A percentile compares a stretch with the other conserved stretches of the same genome.
phyloP scores from a whole-genome alignment of 495 filamentous ascomycete genomes.

The Staphylotrichum tortipilum region DNA sequence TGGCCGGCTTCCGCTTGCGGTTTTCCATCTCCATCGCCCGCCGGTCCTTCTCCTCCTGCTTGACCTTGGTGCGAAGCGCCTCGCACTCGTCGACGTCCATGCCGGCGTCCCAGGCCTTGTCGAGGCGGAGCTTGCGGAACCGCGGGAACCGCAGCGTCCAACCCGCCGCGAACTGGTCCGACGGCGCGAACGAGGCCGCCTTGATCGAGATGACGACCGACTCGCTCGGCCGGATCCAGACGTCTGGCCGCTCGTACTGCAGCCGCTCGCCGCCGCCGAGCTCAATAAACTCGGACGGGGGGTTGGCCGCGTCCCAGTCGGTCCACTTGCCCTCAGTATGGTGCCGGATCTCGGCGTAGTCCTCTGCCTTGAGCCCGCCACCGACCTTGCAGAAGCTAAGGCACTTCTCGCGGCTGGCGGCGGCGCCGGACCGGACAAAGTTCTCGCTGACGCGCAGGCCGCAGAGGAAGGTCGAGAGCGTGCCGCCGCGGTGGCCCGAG shows the following conservation, averaged over 20 bases:
- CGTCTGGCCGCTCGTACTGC: conserved; percentile 75
- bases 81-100: conserved; percentile 70
- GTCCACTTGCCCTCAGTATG: conserved; percentile 87
- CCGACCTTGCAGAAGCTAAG: conserved; percentile 95
- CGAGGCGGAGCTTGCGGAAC: conserved; percentile 72
- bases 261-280: conserved; percentile 63
- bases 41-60: conserved; percentile 59
- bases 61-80: conserved; percentile 59
- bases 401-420: conserved; percentile 59
- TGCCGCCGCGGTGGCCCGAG: conserved; percentile 73
- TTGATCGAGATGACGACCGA: conserved; percentile 85
- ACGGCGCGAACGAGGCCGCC: conserved; percentile 67
- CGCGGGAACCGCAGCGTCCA: conserved; percentile 85
- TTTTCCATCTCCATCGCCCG: conserved; percentile 79
- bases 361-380: conserved; percentile 77
- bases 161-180: conserved; percentile 68
- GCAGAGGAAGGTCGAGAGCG: conserved; percentile 77
- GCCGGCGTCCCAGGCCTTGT: conserved; percentile 76
- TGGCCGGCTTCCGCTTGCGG: conserved; percentile 52
- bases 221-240: conserved; percentile 87
- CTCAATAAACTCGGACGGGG: conserved; percentile 72
- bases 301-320: conserved; percentile 70
- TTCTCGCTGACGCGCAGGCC: conserved; percentile 70
- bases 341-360: conserved; percentile 74
- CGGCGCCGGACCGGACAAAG: conserved; percentile 42